A percentile compares a stretch with the other conserved stretches of the same genome.
phyloP scores from a whole-genome alignment of 768 basidiomycete species.

The Kwoniella shandongensis region DNA sequence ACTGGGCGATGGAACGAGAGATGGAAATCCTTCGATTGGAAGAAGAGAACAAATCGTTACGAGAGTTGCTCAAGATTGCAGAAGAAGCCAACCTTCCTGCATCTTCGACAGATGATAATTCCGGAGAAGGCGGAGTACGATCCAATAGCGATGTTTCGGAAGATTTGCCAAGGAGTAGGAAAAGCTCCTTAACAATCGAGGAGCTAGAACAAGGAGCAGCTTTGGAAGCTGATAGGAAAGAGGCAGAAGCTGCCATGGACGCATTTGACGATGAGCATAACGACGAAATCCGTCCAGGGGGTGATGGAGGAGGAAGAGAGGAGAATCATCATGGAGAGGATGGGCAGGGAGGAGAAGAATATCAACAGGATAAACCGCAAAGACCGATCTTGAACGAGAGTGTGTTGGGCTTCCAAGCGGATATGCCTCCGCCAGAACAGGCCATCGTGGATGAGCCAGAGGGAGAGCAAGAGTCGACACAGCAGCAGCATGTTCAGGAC shows the following conservation, averaged over 20 bases:
- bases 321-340: conserved; percentile 4
- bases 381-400: conserved; percentile 8
- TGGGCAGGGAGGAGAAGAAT: not conserved
- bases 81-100: conserved; percentile 8
- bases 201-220: conserved; percentile 43
- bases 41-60: conserved; percentile 75
- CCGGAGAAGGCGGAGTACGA: conserved; percentile 4
- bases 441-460: conserved; percentile 26
- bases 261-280: conserved; percentile 1
- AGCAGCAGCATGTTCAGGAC: too few relatives aligned
- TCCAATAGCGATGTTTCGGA: not conserved
- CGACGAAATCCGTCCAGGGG: too few relatives aligned
- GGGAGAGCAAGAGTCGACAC: too few relatives aligned
- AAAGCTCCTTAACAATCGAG: conserved; percentile 35
- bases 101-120: conserved; percentile 1
- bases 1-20: conserved; percentile 89
- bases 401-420: conserved; percentile 21
- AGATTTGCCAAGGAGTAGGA: conserved; percentile 22
- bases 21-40: conserved; percentile 78
- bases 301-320: too few relatives aligned
- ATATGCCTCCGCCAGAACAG: conserved; percentile 22
- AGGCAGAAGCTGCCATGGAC: not conserved
- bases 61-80: conserved; percentile 69
- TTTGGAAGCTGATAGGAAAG: conserved; percentile 20
- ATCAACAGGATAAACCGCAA: not conserved